phyloP scores from a whole-genome alignment of 2,329 filamentous ascomycete genomes.

The Colletotrichum paranaense region DNA sequence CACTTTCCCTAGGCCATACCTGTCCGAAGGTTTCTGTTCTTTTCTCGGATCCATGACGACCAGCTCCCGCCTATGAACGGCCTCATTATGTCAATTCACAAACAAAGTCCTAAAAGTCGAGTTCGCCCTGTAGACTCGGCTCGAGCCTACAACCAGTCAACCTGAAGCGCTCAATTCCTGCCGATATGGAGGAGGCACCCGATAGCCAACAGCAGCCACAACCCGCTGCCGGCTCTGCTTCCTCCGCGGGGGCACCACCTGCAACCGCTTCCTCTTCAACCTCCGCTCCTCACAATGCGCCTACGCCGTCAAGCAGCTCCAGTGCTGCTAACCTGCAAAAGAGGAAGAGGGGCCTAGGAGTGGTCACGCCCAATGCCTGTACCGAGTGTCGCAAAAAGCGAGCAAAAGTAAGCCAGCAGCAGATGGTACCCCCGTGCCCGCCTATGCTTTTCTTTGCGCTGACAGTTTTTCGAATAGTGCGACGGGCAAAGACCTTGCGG shows the following conservation, averaged over 20 bases:
- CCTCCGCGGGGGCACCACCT: constrained; percentile 28
- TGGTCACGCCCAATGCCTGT: constrained; percentile 70
- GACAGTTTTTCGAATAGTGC: constrained; percentile 54
- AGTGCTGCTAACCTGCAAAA: constrained; percentile 56
- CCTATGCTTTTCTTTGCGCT: neutral
- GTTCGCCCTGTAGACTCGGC: constrained; percentile 31
- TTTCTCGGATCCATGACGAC: constrained; percentile 12
- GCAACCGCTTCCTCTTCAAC: constrained; percentile 8
- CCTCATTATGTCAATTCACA: constrained; percentile 35
- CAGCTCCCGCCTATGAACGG: constrained; percentile 26
- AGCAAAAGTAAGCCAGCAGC: constrained; percentile 60
- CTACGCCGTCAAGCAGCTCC: constrained; percentile 23
- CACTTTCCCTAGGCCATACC: neutral
- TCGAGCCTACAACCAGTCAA: constrained; percentile 31
- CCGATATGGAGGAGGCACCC: constrained; percentile 36
- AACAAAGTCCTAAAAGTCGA: constrained; percentile 31
- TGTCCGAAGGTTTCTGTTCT: neutral
- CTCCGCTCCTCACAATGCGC: constrained; percentile 7
- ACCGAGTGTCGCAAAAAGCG: constrained; percentile 72
- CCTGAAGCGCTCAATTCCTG: constrained; percentile 34
- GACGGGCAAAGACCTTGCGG: constrained; percentile 68
- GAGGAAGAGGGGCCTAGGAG: constrained; percentile 63
- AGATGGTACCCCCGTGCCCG: neutral
- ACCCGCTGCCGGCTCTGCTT: constrained; percentile 27
- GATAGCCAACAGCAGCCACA: constrained; percentile 28